Base-by-base conservation (phyloP, 2,329 filamentous ascomycete genomes). In the Dendryphion nanum region DNA sequence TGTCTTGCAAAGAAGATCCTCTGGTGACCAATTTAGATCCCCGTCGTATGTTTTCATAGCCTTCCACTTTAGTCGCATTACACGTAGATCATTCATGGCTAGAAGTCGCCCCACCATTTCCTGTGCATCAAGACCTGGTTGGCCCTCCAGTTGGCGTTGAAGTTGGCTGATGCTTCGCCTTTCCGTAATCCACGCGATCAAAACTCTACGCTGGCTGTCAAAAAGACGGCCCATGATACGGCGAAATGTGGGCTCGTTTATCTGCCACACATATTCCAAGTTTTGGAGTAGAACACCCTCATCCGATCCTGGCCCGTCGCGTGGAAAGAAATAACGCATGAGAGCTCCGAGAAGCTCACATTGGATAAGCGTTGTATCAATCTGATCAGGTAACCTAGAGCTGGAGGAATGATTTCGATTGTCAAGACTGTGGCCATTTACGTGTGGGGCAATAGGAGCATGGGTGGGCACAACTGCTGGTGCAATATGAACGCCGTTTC, bases 1-100 rank as follows among this genome's bases (percentile, higher is more conserved):
- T 0, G 55, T 57, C 35, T 47, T 52, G 33, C 59, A 59, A 1
- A 64, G 50, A n/a, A 64, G 33, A 34, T 64, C 61, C 30, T 64
- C 59, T 0, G 61, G 51, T 18, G 57, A 59, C 24, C 57, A 28
- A 13, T 12, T 33, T 14, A 35, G 18, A 15, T 15, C 19, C 1
- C 59, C 57, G 12, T 61, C 57, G 5, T 57, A 44, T 3, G 47
- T 49, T 30, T 57, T 61, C 59, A 64, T 63, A 14, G 59, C 58
- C 45, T 63, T 64, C 61, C 61, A 64, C 41, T 61, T 63, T 18
- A 63, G 37, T 10, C 58, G 41, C 51, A 63, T 57, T 5, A 58
- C 49, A 15, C 61, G 47, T 6, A 64, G 46, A 28, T 64, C 61
- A 32, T 64, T 64, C 51, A 64, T 58, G 0, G 59, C 59, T 1